Base-by-base conservation (phyloP, 2,329 filamentous ascomycete species). In the Fusarium azukiicola region DNA sequence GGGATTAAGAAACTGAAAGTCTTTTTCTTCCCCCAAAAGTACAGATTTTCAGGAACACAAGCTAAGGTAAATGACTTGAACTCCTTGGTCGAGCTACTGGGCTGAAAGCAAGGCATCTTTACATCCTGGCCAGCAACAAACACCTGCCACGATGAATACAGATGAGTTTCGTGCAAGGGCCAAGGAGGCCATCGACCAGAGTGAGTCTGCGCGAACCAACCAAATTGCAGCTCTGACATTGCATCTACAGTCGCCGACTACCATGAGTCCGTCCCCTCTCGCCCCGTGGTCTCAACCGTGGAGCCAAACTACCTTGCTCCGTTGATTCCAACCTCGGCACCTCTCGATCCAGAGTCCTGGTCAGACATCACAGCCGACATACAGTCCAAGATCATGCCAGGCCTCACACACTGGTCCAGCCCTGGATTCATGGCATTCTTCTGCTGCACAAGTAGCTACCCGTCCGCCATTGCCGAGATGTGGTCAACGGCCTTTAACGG, bases 351-450 rank as follows among this genome's bases (percentile, higher is more conserved):
- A 82, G 96, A 95, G 90, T 89, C 92, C 84, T 98, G 97, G 96
- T 88, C 90, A 36, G 90, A 93, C 69, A 99, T 99, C 84, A 96
- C 96, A 82, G 91, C 93, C 73, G 97, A 99, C 85, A 94, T 99
- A 69, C 95, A 97, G 82, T 89, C 91, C 56, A 96, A 98, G 85
- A 98, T 99, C 84, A 93, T 98, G 85, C 97, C 97, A 0, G 97
- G 97, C 11, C 90, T 99, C 70, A 99, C 97, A 1, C 97, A 99
- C 88, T 99, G 97, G 97, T 95, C 98, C 86, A 96, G 95, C 5
- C 97, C 96, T 21, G 97, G 97, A 84, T 99, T 98, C 91, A 96
- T 99, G 93, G 97, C 97, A 58, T 99, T 98, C 90, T 99, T 98
- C 88, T 96, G 97, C 3, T 96, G 96, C 66, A 94, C 93, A 40